Evolutionary conservation across 768 basidiomycete genomes (phyloP), one percentile per base, ranked within the genome.

Genomic region (Leccinum ochraceum): DNA sequence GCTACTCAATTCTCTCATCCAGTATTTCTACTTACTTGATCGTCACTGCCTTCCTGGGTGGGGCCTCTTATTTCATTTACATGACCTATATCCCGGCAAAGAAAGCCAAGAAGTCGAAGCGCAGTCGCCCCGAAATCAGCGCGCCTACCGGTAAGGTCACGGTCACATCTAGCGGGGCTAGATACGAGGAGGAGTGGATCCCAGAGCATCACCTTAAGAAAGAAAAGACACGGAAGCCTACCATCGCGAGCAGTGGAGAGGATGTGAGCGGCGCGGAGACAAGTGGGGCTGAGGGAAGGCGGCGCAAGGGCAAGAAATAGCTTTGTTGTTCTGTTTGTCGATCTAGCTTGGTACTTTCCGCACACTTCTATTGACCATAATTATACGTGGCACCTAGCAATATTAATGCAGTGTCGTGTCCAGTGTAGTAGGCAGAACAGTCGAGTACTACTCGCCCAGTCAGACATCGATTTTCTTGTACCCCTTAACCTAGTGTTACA

Each of bases 151-250:
- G 81, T 30, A 72, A 83, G 8, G 81, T 83, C 37, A 87, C 88
- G 7, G 86, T 87, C 34, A 85, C 85, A 24, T 84, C 69, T 17
- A 67, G 86, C 37, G 80, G 86, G 2, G 83, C 86, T 42, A 87
- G 85, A 49, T 93, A 94, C 66, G 85, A 90, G 68, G 90, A 94
- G 69, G 92, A 94, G 68, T 94, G 92, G 92, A 94, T 94, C 65
- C 92, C 92, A n/a, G 89, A 89, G 65, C 90, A 92, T 68, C 92
- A 94, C 67, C 77, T 92, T 62, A 89, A 84, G 78, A 89, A 90
- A 73, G 59, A 75, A 34, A 90, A 84, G 72, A 71, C 74, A 17
- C 67, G 73, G 39, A 84, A 82, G 66, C 80, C 81, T 63, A 75
- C 74, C 1, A 80, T 78, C 28, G 77, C 71, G 44, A 83, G 77